phyloP scores from a whole-genome alignment of 106 monocot genomes.

The Platanthera guangdongensis region DNA sequence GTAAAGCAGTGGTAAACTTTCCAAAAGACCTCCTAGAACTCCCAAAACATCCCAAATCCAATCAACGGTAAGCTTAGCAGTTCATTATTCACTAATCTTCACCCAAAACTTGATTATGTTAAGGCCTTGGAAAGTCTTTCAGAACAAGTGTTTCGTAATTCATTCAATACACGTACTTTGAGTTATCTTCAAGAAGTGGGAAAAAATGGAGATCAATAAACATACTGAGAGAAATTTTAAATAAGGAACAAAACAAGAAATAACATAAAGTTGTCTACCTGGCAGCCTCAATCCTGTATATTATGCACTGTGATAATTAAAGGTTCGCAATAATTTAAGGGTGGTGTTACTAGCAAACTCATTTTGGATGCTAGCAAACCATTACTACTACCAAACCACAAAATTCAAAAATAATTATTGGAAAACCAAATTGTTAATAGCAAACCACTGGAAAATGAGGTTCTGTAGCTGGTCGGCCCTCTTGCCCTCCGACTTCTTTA shows the following conservation, averaged over 20 bases:
- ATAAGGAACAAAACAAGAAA: not conserved
- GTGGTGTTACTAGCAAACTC: no score
- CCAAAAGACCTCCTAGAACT: not conserved
- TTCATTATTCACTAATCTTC: not conserved
- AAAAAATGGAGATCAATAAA: not conserved
- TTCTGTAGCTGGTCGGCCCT: no score
- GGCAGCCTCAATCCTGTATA: not conserved
- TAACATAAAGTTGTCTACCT: not conserved
- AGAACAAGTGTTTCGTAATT: not conserved
- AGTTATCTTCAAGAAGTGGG: not conserved
- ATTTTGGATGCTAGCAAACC: no score
- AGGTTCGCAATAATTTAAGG: no score
- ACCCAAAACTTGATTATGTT: not conserved
- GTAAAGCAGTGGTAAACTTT: not conserved
- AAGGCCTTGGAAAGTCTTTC: not conserved
- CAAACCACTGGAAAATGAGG: no score
- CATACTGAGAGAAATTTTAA: not conserved
- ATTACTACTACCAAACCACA: no score
- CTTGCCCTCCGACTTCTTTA: no score
- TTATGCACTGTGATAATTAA: no score
- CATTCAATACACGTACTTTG: not conserved
- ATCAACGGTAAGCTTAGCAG: not conserved
- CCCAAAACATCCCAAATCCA: not conserved
- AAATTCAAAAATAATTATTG: no score
- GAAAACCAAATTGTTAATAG: no score